Percentiles rank a stretch among this genome's conserved stretches.
Evolutionary conservation across 352 stramenopile species (phyloP).

Genomic region (Blastocystis sp.): DNA sequence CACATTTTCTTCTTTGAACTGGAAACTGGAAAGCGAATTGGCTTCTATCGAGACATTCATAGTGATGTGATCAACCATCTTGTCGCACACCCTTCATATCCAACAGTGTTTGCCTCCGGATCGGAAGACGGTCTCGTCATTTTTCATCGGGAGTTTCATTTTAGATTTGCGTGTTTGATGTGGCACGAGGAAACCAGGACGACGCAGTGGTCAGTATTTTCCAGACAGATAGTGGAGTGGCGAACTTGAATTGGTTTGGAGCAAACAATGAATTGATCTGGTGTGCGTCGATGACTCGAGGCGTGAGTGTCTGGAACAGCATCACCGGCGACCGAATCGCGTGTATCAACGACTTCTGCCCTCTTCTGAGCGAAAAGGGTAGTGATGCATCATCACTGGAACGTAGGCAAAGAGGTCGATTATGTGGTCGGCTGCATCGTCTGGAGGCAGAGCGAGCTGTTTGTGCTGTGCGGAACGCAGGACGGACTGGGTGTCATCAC

Average conservation of each 20-base stretch:
- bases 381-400: background rate
- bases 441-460: background rate
- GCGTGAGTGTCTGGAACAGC: background rate
- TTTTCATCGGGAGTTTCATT: too few relatives aligned
- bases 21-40: conserved; percentile 42
- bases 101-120: conserved; percentile 49
- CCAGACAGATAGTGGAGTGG: conserved; percentile 55
- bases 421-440: conserved; percentile 27
- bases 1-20: conserved; percentile 33
- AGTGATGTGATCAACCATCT: conserved; percentile 55
- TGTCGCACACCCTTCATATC: conserved; percentile 37
- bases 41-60: conserved; percentile 54
- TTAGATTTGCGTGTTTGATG: conserved; percentile 60
- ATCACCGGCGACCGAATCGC: background rate
- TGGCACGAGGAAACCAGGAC: conserved; percentile 53
- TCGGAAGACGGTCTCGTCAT: conserved; percentile 58
- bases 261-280: conserved; percentile 40
- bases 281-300: conserved; percentile 57
- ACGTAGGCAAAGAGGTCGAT: background rate
- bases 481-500: conserved; percentile 14
- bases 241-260: conserved; percentile 43
- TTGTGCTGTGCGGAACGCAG: background rate
- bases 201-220: conserved; percentile 46
- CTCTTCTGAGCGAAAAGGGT: background rate
- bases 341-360: background rate